Percentiles rank a stretch among this genome's conserved stretches.
These are phyloP conservation scores for Sclerotinia spermophila DNA, from an alignment of 2,329 filamentous ascomycete genomes.

Conservation along the genomic window DNA sequence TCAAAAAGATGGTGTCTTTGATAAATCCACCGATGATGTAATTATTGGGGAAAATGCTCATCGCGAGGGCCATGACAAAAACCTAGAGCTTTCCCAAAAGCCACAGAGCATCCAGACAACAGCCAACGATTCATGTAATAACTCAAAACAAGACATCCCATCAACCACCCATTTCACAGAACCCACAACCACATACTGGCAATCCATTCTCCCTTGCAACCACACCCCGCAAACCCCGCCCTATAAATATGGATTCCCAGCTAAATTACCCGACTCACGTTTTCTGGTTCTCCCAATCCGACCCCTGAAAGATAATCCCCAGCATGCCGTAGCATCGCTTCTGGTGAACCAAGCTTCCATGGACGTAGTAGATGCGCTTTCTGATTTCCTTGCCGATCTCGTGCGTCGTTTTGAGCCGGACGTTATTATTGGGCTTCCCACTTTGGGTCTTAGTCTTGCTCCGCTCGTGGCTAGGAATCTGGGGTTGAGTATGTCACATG, in stretches of 20 bases:
- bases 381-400: slow-evolving; percentile 20
- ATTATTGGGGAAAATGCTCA: not conserved
- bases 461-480: slow-evolving; percentile 27
- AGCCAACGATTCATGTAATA: not conserved
- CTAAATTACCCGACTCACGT: slow-evolving; percentile 25
- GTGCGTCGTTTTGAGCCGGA: slow-evolving; percentile 25
- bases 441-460: slow-evolving; percentile 30
- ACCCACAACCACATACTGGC: slow-evolving; percentile 33
- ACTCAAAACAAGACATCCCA: not conserved
- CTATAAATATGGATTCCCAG: slow-evolving; percentile 29
- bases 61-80: accelerated
- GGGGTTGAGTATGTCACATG: slow-evolving; percentile 23
- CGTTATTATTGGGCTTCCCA: slow-evolving; percentile 32
- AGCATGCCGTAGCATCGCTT: slow-evolving; percentile 32
- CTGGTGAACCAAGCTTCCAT: slow-evolving; percentile 32
- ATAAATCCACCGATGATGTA: not conserved
- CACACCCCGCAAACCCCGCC: slow-evolving; percentile 16
- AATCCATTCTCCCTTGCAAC: slow-evolving; percentile 24
- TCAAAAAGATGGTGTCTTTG: not conserved
- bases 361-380: slow-evolving; percentile 25
- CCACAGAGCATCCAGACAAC: not conserved
- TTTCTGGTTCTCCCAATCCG: slow-evolving; percentile 32
- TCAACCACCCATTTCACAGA: slow-evolving; percentile 26
- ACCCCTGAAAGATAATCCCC: slow-evolving; percentile 14
- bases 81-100: not conserved